Conservation (phyloP, 495 filamentous ascomycete genomes). For the Talaromyces borbonicus region DNA sequence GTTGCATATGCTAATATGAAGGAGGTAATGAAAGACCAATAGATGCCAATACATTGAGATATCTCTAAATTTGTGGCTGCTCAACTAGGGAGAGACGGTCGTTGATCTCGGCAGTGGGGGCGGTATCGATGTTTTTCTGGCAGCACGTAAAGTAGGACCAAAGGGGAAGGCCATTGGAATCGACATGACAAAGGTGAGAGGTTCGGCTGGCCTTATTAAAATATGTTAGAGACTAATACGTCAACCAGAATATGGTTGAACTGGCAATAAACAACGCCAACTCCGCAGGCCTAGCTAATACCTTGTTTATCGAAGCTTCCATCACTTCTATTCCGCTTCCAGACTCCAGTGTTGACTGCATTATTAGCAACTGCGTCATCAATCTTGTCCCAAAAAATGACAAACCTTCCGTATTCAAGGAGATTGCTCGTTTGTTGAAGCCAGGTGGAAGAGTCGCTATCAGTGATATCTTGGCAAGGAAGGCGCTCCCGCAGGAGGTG, state of each 20-base stretch:
- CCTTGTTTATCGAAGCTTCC: slow-evolving; percentile 39
- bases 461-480: slow-evolving; percentile 52
- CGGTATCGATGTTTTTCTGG: slow-evolving; percentile 56
- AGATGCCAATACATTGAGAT: background rate
- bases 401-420: slow-evolving; percentile 46
- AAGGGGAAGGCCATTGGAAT: slow-evolving; percentile 49
- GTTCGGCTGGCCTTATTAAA: background rate
- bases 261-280: slow-evolving; percentile 33
- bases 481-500: slow-evolving; percentile 40
- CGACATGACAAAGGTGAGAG: slow-evolving; percentile 53
- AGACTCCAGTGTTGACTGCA: slow-evolving; percentile 37
- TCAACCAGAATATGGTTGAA: slow-evolving; percentile 49
- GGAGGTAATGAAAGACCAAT: slow-evolving; percentile 21
- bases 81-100: slow-evolving; percentile 47
- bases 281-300: slow-evolving; percentile 32
- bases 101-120: slow-evolving; percentile 55
- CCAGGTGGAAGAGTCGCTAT: slow-evolving; percentile 53
- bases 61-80: slow-evolving; percentile 1
- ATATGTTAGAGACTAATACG: background rate
- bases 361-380: slow-evolving; percentile 57
- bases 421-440: slow-evolving; percentile 53
- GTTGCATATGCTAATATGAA: slow-evolving; percentile 42
- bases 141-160: slow-evolving; percentile 44
- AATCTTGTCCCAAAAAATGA: slow-evolving; percentile 53
- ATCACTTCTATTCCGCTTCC: slow-evolving; percentile 46